Conservation (phyloP, 345 rosid species). For the Aquilaria yunnanensis region DNA sequence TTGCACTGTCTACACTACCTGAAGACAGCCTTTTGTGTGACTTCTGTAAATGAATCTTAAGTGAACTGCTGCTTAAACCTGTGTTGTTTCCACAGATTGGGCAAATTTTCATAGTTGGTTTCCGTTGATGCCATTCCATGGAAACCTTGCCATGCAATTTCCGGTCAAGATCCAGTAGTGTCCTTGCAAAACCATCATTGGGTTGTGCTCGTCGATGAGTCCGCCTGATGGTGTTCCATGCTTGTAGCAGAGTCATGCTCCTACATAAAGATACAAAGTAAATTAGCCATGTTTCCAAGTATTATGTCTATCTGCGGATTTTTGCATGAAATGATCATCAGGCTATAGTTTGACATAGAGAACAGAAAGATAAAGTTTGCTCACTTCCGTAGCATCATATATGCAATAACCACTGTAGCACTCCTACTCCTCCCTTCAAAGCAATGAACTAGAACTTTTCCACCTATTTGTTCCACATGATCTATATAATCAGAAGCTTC, state of each 20-base stretch:
- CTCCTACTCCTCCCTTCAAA: conserved; percentile 99
- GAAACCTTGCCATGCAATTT: conserved; percentile 75
- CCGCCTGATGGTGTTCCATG: conserved; percentile 74
- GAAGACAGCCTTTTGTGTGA: conserved; percentile 81
- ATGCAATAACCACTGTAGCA: conserved; percentile 80
- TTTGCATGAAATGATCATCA: no score
- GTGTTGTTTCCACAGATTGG: conserved; percentile 93
- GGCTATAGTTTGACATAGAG: not conserved
- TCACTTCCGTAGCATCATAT: conserved; percentile 91
- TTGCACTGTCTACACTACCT: conserved; percentile 98
- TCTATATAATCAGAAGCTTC: conserved; percentile 83
- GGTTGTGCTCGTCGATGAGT: conserved; percentile 96
- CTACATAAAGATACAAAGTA: conserved; percentile 25
- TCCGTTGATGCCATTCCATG: conserved; percentile 95
- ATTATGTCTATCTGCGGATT: not conserved
- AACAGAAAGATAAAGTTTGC: conserved; percentile 15
- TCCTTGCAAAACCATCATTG: conserved; percentile 85
- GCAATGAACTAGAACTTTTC: conserved; percentile 87
- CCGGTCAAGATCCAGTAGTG: conserved; percentile 55
- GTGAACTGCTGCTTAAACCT: conserved; percentile 89
- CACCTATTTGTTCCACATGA: conserved; percentile 67
- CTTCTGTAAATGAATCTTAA: conserved; percentile 90
- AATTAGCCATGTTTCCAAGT: not conserved
- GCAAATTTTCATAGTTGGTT: conserved; percentile 81
- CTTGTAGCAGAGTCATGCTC: conserved; percentile 62